Base-by-base conservation (phyloP, 441 rosid species). In the Bruguiera hainesii region DNA sequence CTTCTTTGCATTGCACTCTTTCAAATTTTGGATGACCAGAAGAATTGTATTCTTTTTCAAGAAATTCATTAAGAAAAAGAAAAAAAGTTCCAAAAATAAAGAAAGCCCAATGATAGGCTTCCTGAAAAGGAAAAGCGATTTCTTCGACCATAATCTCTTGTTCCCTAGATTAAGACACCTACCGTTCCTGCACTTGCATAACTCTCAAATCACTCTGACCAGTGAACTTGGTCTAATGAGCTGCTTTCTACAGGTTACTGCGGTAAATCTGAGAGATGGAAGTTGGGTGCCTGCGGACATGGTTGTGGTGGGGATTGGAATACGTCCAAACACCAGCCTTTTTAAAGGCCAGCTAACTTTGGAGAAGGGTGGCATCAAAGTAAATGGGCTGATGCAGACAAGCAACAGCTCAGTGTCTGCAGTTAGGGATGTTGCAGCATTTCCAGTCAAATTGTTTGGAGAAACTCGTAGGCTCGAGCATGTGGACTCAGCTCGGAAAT, bases 401-500 rank as follows among this genome's bases (percentile, higher is more conserved):
- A 94, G 96, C 84, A 85, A 86, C 81, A 80, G 76, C 79, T 91
- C 96, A 0, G 89, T 94, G 57, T 89, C 89, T 57, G 99, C 97
- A 30, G 87, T 94, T 46, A 97, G 99, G 30, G 99, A 94, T 70
- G 98, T 88, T 72, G 99, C 99, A 53, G 64, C 92, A 23, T 91
- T 94, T 70, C 99, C 97, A 18, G 90, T 94, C 80, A 87, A 83
- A 74, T 74, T 88, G 55, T 86, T 83, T 49, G 87, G 92, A 2
- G 97, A 88, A 73, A 87, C 73, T 71, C 89, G 99, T 48, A 89
- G 99, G 77, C 97, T 94, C 35, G 99, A 91, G 84, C 99, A 94
- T 49, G 99, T 94, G n/a, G 98, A 89, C 77, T 85, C 84, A 0
- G 97, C 97, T 4, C 79, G 96, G 66, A 88, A 87, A 83, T 80